phyloP scores from a whole-genome alignment of 495 filamentous ascomycete genomes.

The Xylaria sp. region DNA sequence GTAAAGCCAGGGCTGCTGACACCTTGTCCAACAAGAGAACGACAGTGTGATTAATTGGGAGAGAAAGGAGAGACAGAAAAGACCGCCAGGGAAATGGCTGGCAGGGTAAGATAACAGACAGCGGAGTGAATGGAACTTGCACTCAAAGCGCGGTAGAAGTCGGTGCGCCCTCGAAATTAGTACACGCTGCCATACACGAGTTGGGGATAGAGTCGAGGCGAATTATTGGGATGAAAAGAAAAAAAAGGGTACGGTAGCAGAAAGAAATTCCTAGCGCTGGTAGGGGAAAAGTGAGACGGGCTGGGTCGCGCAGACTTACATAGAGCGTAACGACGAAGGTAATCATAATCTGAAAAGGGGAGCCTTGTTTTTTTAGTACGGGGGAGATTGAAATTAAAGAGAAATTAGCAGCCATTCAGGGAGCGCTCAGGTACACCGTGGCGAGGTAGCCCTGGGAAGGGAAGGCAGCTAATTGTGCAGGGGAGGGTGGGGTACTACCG shows the following conservation, averaged over 20 bases:
- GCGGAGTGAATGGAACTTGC: constrained; percentile 11
- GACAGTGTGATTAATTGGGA: constrained; percentile 25
- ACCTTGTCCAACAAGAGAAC: constrained; percentile 24
- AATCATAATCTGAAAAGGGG: constrained; percentile 47
- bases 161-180: constrained; percentile 38
- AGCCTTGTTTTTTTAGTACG: constrained; percentile 48
- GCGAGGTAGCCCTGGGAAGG: constrained; percentile 6
- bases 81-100: constrained; percentile 12
- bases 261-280: constrained; percentile 37
- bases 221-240: constrained; percentile 32
- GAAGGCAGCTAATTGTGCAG: constrained; percentile 19
- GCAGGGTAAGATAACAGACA: constrained; percentile 18
- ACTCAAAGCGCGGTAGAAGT: constrained; percentile 36
- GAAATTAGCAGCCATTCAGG: constrained; percentile 43
- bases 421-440: constrained; percentile 21
- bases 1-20: constrained; percentile 4
- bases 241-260: constrained; percentile 31
- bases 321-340: constrained; percentile 42
- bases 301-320: constrained; percentile 41
- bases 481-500: constrained; percentile 14
- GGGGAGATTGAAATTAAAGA: constrained; percentile 43
- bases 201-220: constrained; percentile 20
- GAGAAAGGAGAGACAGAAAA: constrained; percentile 34
- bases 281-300: constrained; percentile 36
- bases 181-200: constrained; percentile 28